phyloP scores from a whole-genome alignment of 2,329 filamentous ascomycete genomes.

The Aspergillus pseudoviridinutans region DNA sequence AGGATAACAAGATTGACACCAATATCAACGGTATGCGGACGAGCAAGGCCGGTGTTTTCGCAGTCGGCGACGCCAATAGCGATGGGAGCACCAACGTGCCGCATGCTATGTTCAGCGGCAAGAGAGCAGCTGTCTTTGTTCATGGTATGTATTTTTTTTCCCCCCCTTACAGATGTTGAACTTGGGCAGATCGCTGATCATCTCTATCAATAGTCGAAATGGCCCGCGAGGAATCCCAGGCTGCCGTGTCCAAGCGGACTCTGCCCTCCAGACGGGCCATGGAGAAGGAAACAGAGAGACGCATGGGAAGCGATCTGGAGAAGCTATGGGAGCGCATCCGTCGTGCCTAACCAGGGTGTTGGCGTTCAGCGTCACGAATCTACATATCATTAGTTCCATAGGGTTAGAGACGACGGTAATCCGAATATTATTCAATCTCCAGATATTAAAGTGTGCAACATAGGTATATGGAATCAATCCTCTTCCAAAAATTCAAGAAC shows the following conservation, averaged over 20 bases:
- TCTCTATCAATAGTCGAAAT: conserved; percentile 26
- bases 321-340: conserved; percentile 17
- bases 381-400: not conserved
- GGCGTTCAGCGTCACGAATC: not conserved
- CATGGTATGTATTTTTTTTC: conserved; percentile 46
- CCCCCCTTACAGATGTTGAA: not conserved
- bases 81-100: conserved; percentile 60
- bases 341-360: not conserved
- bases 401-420: not conserved
- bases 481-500: not conserved
- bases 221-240: conserved; percentile 28
- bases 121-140: conserved; percentile 54
- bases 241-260: conserved; percentile 26
- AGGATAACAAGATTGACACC: conserved; percentile 43
- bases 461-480: not conserved
- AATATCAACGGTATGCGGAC: conserved; percentile 48
- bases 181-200: not conserved
- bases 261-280: conserved; percentile 19
- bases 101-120: conserved; percentile 58
- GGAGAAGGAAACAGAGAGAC: conserved; percentile 23
- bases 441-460: not conserved
- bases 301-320: conserved; percentile 31
- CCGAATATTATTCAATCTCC: not conserved
- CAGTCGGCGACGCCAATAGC: conserved; percentile 57
- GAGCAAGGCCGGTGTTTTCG: conserved; percentile 53